Base-by-base conservation (phyloP, 768 basidiomycete species). In the Sporobolomyces pararoseus region DNA sequence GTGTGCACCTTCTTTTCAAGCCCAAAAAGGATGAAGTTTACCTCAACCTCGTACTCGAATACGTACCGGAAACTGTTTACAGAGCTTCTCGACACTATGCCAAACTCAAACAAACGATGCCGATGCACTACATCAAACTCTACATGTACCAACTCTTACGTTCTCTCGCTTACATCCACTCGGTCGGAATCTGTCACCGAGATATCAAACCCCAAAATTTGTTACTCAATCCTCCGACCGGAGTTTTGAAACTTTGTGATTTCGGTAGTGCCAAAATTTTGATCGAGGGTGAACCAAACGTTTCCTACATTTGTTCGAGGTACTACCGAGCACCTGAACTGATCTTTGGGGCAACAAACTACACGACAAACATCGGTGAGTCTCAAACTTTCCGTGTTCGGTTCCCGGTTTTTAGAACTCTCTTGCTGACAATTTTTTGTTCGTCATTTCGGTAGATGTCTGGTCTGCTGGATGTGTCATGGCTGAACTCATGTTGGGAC, bases 381-480 rank as follows among this genome's bases (percentile, higher is more conserved):
- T 84, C 44, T 27, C 23, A 23, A 12, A 23, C 46, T 21, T 44
- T 23, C 29, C 27, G 16, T 27, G 23, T 47, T 47, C 71, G 68
- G 3, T 39, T 21, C 16, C 7, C 47, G 3, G 4, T 17, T 53
- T 27, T 29, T 31, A 39, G 35, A 27, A 57, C 6, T 14, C 5
- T 14, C 35, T 54, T 10, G n/a, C 35, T 39, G 19, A 13, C 34
- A 14, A 3, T 21, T 55, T 39, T 23, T 46, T n/a, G n/a, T 25
- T 2, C 13, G 19, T 10, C 54, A 31, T 17, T 60, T 27, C 25
- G 10, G 29, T 76, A 94, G 94, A 99, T 79, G 93, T 99, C 78
- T 99, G 96, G 96, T 97, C 94, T 77, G 98, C 95, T 49, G 96
- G 96, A 42, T 99, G 96, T 82, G 96, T 99, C 64, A 99, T 99